A percentile compares a stretch with the other conserved stretches of the same genome.
phyloP scores from a whole-genome alignment of 2,329 filamentous ascomycete species.

The Diaporthe sp. region DNA sequence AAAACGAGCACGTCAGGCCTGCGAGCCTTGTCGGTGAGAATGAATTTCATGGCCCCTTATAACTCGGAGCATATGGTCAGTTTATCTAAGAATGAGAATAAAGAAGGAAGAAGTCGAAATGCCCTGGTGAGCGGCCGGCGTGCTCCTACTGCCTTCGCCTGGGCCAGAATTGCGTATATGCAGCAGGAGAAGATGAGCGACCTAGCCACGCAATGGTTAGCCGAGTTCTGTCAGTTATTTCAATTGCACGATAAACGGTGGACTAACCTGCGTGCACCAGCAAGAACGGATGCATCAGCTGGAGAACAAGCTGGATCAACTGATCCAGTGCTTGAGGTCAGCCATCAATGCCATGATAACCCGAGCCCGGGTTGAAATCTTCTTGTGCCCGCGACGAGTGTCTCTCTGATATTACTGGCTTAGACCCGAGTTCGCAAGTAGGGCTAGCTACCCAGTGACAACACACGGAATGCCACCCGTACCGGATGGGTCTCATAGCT shows the following conservation, averaged over 20 bases:
- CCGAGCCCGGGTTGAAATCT: too few species aligned
- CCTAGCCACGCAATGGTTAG: conserved; percentile 4
- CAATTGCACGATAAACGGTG: too few species aligned
- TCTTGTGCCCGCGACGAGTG: too few species aligned
- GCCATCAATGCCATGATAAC: background rate
- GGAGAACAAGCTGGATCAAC: conserved; percentile 1
- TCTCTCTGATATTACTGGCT: background rate
- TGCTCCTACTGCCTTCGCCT: conserved; percentile 16
- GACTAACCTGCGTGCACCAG: background rate
- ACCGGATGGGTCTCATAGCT: background rate
- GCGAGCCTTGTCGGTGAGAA: background rate
- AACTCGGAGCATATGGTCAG: too few species aligned
- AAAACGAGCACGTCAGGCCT: background rate
- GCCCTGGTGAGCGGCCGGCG: background rate
- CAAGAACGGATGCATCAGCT: conserved; percentile 9
- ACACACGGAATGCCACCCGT: background rate
- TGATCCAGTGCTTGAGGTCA: background rate
- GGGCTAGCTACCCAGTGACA: background rate
- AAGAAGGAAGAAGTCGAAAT: conserved; percentile 2
- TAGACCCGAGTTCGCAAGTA: background rate
- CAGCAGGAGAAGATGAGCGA: background rate
- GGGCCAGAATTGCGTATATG: background rate
- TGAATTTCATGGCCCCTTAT: background rate
- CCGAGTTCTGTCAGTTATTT: background rate
- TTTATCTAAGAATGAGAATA: background rate